These are phyloP conservation scores for Lachancea fermentati DNA, from an alignment of 805 yeast species.

Conservation along the genomic window DNA sequence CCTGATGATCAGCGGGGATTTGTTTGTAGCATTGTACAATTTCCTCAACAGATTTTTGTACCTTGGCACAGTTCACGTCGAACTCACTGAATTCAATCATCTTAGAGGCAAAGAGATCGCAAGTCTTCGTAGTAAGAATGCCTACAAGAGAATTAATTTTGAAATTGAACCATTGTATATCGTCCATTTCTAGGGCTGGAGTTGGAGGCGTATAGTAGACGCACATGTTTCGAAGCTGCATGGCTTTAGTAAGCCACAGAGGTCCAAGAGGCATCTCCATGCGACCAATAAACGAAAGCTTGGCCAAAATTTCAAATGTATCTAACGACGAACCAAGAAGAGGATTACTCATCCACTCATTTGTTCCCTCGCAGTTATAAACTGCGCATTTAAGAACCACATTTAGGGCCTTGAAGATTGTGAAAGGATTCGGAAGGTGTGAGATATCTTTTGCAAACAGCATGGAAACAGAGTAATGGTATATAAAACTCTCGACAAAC, in stretches of 20 bases:
- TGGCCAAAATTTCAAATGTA: conserved; percentile 34
- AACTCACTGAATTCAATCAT: conserved; percentile 12
- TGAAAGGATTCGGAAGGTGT: conserved; percentile 15
- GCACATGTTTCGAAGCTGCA: conserved; percentile 14
- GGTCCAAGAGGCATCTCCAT: conserved; percentile 13
- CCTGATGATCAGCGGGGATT: conserved; percentile 16
- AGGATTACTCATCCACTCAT: conserved; percentile 41
- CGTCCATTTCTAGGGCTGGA: conserved; percentile 13
- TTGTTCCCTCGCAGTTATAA: conserved; percentile 16
- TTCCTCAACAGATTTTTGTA: conserved; percentile 13
- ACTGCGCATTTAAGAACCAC: conserved; percentile 19
- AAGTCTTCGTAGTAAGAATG: conserved; percentile 15
- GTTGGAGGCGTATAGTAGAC: conserved; percentile 17
- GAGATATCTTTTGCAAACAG: conserved; percentile 11
- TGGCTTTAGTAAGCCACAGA: conserved; percentile 12
- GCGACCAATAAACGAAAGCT: conserved; percentile 31
- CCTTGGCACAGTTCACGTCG: conserved; percentile 10
- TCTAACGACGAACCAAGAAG: conserved; percentile 36
- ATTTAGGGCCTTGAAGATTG: conserved; percentile 14
- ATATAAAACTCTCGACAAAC: conserved; percentile 16
- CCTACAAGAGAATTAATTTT: conserved; percentile 17
- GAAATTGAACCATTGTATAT: conserved; percentile 15
- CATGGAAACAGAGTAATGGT: conserved; percentile 16
- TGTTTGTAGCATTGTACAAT: conserved; percentile 13
- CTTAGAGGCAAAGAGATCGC: conserved; percentile 17